These are phyloP conservation scores for Pulveroboletus sp. DNA, from an alignment of 768 basidiomycete genomes.

Conservation along the genomic window DNA sequence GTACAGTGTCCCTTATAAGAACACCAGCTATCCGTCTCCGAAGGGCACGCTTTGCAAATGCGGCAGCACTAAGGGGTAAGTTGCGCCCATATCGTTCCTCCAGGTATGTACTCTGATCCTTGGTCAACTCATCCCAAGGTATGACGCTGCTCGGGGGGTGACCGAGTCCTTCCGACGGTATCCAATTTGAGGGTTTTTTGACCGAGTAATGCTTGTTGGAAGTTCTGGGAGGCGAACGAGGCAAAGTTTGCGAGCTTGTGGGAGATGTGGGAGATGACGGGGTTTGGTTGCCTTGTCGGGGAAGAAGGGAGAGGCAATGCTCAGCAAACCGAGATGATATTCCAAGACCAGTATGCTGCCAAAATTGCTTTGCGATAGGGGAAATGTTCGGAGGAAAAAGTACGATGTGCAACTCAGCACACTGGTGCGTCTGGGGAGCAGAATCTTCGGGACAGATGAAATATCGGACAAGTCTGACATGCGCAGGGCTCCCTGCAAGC, in stretches of 20 bases:
- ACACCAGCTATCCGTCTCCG: constrained; percentile 89
- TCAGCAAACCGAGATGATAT: constrained; percentile 88
- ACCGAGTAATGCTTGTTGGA: constrained; percentile 58
- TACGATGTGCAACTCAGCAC: constrained; percentile 74
- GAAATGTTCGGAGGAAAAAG: constrained; percentile 64
- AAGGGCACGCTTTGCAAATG: constrained; percentile 81
- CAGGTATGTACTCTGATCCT: constrained; percentile 70
- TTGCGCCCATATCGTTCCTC: constrained; percentile 96
- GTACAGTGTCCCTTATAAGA: constrained; percentile 53
- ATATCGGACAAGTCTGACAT: constrained; percentile 62
- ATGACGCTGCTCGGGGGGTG: constrained; percentile 6
- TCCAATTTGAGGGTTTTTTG: constrained; percentile 13
- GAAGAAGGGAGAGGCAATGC: constrained; percentile 69
- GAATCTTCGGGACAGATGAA: constrained; percentile 62
- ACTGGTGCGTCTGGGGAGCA: constrained; percentile 22
- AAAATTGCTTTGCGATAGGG: constrained; percentile 80
- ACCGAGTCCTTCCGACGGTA: constrained; percentile 3
- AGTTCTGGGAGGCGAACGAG: constrained; percentile 38
- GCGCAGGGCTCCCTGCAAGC: constrained; percentile 39
- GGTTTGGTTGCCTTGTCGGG: constrained; percentile 34
- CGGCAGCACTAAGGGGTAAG: constrained; percentile 65
- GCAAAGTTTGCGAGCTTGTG: constrained; percentile 11
- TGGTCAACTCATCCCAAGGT: constrained; percentile 45
- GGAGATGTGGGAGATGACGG: constrained; percentile 29
- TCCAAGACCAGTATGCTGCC: constrained; percentile 92